These are phyloP conservation scores for Aquilaria yunnanensis DNA, from an alignment of 345 rosid genomes.

Conservation along the genomic window DNA sequence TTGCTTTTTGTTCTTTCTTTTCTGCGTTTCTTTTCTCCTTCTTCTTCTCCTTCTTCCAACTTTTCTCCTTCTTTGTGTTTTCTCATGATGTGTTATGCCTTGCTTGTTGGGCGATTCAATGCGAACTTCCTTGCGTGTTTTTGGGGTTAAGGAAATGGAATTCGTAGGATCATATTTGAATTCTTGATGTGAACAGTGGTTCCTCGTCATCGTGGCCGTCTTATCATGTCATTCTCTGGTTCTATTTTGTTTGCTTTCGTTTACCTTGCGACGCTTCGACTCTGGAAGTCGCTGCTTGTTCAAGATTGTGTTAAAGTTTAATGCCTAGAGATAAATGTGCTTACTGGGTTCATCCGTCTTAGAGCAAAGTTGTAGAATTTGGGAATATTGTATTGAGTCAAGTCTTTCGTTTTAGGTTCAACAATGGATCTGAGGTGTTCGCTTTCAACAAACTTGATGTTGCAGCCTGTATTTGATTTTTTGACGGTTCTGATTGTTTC, in stretches of 20 bases:
- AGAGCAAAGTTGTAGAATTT: constrained; percentile 1
- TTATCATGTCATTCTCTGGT: neutral
- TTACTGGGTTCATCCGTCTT: constrained; percentile 8
- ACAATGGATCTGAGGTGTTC: constrained; percentile 30
- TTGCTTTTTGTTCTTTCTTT: neutral
- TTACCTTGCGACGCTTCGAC: neutral
- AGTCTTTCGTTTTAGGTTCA: constrained; percentile 13
- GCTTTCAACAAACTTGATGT: neutral
- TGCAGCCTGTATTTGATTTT: neutral
- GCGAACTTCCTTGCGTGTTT: constrained; percentile 9
- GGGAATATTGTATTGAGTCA: neutral
- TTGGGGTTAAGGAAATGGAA: constrained; percentile 6
- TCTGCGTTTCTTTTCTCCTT: neutral
- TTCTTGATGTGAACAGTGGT: constrained; percentile 13
- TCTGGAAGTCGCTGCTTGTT: constrained; percentile 10
- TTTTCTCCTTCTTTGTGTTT: neutral
- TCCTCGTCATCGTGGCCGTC: constrained; percentile 3
- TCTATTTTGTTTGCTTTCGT: neutral
- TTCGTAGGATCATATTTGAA: constrained; percentile 26
- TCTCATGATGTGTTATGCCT: neutral
- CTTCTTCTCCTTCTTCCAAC: neutral
- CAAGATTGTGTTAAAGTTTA: constrained; percentile 5
- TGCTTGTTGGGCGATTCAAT: constrained; percentile 17
- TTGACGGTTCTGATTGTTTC: neutral
- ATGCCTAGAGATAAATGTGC: constrained; percentile 18